These are phyloP conservation scores for Tetrahymena malaccensis DNA, from an alignment of 73 alveolate genomes.

Conservation along the genomic window DNA sequence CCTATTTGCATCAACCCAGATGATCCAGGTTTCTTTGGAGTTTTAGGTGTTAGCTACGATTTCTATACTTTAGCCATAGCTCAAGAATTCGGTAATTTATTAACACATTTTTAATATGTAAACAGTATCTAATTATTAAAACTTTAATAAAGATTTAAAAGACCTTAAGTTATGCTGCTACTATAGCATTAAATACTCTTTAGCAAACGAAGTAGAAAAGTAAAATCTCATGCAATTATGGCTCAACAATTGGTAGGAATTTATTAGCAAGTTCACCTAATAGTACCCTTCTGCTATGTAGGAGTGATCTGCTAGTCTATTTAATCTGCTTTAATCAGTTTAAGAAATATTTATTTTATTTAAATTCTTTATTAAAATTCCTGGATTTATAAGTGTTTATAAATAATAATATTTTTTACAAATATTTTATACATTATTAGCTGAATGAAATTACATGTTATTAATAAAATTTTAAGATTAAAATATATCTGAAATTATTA, in stretches of 20 bases:
- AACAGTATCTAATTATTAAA: not conserved
- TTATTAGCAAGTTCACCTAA: not conserved
- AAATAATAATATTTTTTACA: no score
- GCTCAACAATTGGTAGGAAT: not conserved
- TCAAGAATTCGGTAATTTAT: not conserved
- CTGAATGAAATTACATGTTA: no score
- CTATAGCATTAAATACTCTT: not conserved
- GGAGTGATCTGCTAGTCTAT: not conserved
- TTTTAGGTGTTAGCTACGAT: slow-evolving; percentile 57
- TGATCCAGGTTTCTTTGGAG: slow-evolving; percentile 62
- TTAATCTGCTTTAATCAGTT: no score
- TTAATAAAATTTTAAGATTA: no score
- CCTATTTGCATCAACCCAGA: slow-evolving; percentile 56
- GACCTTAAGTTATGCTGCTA: not conserved
- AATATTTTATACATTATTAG: no score
- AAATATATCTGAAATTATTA: no score
- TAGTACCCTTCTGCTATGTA: not conserved
- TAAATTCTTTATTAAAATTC: no score
- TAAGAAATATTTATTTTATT: no score
- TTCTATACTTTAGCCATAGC: not conserved
- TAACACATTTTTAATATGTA: not conserved
- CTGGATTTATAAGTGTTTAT: no score
- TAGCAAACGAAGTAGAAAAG: not conserved
- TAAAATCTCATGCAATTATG: not conserved
- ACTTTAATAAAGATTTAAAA: not conserved